A percentile compares a stretch with the other conserved stretches of the same genome.
phyloP scores from a whole-genome alignment of 179 eudicot species.

The Patellifolia procumbens region DNA sequence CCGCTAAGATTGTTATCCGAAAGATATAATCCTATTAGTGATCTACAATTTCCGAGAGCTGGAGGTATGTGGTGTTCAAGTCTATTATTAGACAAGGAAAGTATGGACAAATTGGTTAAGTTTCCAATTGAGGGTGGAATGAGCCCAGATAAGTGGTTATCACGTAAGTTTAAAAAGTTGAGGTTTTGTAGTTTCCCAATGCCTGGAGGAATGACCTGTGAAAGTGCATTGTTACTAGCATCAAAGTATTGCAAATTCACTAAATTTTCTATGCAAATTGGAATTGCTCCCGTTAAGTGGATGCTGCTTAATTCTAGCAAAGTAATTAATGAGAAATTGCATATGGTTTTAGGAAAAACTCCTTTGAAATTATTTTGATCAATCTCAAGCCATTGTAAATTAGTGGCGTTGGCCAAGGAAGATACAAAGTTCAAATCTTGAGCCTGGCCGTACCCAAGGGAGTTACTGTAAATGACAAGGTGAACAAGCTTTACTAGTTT shows the following conservation, averaged over 20 bases:
- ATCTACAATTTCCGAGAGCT: conserved; percentile 18
- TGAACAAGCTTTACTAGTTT: conserved; percentile 7
- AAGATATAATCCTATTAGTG: conserved; percentile 14
- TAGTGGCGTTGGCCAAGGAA: conserved; percentile 30
- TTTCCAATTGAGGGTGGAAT: conserved; percentile 39
- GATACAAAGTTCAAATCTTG: conserved; percentile 29
- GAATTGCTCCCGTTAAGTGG: conserved; percentile 30
- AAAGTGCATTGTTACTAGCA: conserved; percentile 15
- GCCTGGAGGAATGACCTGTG: conserved; percentile 26
- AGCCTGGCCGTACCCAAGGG: conserved; percentile 18
- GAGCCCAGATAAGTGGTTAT: conserved; percentile 26
- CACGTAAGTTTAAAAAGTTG: neutral
- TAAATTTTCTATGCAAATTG: conserved; percentile 23
- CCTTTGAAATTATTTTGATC: conserved; percentile 23
- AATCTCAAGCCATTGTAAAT: conserved; percentile 1
- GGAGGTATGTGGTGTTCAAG: conserved; percentile 31
- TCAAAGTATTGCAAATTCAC: neutral
- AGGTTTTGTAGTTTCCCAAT: conserved; percentile 28
- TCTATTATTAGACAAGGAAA: conserved; percentile 13
- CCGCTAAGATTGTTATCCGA: conserved; percentile 29
- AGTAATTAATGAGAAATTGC: conserved; percentile 32
- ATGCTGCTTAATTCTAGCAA: neutral
- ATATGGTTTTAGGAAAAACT: conserved; percentile 22
- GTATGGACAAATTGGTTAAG: conserved; percentile 16
- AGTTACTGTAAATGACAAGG: conserved; percentile 7